Percentiles rank a stretch among this genome's conserved stretches.
Evolutionary conservation across 2,329 filamentous ascomycete genomes (phyloP).

Genomic region (Diaporthe ilicicola): DNA sequence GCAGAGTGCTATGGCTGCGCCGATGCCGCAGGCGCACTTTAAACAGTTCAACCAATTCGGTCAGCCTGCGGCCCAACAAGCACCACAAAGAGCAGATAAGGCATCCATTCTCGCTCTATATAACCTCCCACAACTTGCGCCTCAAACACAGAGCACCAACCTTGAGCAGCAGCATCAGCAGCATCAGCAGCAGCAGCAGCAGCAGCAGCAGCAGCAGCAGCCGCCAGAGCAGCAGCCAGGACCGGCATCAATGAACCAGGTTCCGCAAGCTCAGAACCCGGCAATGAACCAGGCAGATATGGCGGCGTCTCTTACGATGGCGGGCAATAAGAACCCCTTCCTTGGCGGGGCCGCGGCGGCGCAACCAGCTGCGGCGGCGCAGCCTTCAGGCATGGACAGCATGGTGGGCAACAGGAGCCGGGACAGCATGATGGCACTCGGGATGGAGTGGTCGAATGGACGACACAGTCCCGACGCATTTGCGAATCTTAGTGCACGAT

Average conservation of each 20-base stretch:
- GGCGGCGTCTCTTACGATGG: neutral
- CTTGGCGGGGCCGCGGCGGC: conserved; percentile 45
- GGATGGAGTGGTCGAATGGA: conserved; percentile 72
- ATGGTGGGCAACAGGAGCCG: conserved; percentile 63
- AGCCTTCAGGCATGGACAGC: conserved; percentile 32
- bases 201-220: no score
- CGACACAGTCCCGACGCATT: conserved; percentile 84
- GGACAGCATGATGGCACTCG: conserved; percentile 76
- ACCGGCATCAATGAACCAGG: conserved; percentile 22
- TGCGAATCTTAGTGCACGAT: conserved; percentile 74
- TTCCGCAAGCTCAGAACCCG: conserved; percentile 38
- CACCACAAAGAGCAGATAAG: conserved; percentile 68
- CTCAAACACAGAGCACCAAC: conserved; percentile 43
- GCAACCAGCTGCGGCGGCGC: conserved; percentile 38
- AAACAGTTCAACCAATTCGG: conserved; percentile 39
- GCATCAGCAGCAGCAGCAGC: conserved; percentile 34
- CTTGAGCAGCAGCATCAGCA: conserved; percentile 38
- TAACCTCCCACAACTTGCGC: conserved; percentile 64
- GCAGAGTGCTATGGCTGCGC: conserved; percentile 37
- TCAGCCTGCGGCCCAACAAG: conserved; percentile 46
- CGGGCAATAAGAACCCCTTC: conserved; percentile 67
- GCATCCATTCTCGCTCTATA: conserved; percentile 81
- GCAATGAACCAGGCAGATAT: conserved; percentile 44
- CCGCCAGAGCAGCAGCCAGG: conserved; percentile 39
- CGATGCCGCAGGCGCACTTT: conserved; percentile 30